These are phyloP conservation scores for Irineochytrium annulatum DNA, from an alignment of 192 early-diverging fungal species.

Conservation along the genomic window DNA sequence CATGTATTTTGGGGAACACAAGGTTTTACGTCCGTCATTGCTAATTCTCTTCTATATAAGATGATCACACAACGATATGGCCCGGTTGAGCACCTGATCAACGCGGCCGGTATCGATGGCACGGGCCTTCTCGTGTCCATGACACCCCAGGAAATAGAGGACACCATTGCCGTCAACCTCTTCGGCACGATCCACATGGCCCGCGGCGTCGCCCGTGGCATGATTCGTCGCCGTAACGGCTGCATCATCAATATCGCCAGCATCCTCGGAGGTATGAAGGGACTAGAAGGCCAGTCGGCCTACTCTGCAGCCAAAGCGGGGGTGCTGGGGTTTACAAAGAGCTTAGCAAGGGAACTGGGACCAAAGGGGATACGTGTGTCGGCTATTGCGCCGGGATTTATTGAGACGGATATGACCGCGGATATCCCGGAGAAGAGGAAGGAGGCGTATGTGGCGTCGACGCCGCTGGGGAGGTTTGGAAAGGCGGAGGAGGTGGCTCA, in stretches of 20 bases:
- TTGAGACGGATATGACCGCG: constrained; percentile 74
- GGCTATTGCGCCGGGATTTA: constrained; percentile 82
- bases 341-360: constrained; percentile 77
- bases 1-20: background rate
- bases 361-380: constrained; percentile 70
- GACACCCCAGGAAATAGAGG: constrained; percentile 36
- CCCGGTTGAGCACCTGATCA: constrained; percentile 12
- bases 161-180: constrained; percentile 66
- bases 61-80: constrained; percentile 12
- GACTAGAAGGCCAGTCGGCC: constrained; percentile 66
- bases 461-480: constrained; percentile 56
- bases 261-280: constrained; percentile 68
- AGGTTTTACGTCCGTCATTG: background rate
- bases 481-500: constrained; percentile 55
- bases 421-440: constrained; percentile 43
- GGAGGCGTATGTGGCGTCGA: constrained; percentile 37
- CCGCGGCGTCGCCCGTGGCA: constrained; percentile 48
- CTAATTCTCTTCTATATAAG: background rate
- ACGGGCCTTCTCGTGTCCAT: constrained; percentile 14
- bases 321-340: constrained; percentile 77
- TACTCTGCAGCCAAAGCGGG: constrained; percentile 88
- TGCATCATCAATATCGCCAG: constrained; percentile 84
- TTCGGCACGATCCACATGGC: constrained; percentile 64
- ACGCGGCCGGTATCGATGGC: constrained; percentile 22
- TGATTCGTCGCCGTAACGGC: constrained; percentile 48